These are phyloP conservation scores for Acorus calamus DNA, from an alignment of 106 monocot genomes.

Conservation along the genomic window DNA sequence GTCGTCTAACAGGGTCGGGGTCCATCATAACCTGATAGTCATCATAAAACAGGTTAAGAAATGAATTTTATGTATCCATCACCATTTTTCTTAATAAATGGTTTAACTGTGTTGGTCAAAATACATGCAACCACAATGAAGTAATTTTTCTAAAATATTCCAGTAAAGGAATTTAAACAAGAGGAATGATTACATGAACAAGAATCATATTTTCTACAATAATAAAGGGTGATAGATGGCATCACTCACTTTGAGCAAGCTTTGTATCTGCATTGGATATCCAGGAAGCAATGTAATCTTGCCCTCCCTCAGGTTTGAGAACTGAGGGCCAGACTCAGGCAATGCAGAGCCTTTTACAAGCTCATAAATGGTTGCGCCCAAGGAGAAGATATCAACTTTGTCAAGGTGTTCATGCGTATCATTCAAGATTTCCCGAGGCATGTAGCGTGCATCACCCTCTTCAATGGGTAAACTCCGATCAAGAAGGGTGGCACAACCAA, in stretches of 20 bases:
- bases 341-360: slow-evolving; percentile 71
- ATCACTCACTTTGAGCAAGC: slow-evolving; percentile 57
- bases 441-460: slow-evolving; percentile 91
- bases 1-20: slow-evolving; percentile 72
- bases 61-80: neutral
- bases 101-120: too few species aligned
- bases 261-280: slow-evolving; percentile 62
- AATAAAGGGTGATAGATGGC: neutral
- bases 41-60: neutral
- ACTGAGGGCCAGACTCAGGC: slow-evolving; percentile 76
- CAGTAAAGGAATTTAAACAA: neutral
- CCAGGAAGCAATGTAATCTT: slow-evolving; percentile 86
- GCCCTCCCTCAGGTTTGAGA: slow-evolving; percentile 72
- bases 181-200: too few species aligned
- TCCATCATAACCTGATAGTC: slow-evolving; percentile 84
- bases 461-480: slow-evolving; percentile 67
- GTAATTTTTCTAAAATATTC: neutral
- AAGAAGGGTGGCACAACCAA: slow-evolving; percentile 83
- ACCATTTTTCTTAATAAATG: neutral
- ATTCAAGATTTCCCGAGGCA: slow-evolving; percentile 88
- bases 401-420: slow-evolving; percentile 83
- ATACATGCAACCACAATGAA: neutral
- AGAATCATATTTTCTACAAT: neutral
- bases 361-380: slow-evolving; percentile 73
- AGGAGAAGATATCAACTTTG: slow-evolving; percentile 92